Base-by-base conservation (phyloP, 1,139 yeast genomes). In the Yamadazyma friedrichii region DNA sequence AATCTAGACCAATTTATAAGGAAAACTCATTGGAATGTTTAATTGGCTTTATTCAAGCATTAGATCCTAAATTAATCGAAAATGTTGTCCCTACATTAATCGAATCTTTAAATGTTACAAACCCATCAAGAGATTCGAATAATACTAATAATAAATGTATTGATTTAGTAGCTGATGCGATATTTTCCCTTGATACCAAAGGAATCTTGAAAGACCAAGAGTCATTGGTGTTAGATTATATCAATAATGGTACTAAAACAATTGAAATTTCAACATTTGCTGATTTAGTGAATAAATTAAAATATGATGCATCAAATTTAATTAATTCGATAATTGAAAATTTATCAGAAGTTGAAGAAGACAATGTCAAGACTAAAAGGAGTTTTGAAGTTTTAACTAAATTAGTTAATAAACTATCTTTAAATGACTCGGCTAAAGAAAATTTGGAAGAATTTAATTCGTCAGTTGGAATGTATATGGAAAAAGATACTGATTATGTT, bases 401-500 rank as follows among this genome's bases (percentile, higher is more conserved):
- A 9, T 13, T 39, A 2, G 13, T 35, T 11, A 24, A 30, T 9
- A 25, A 11, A n/a, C 24, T 33, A 2, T 3, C 33, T 1, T 17
- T 41, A 9, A 9, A 30, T 9, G 26, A 29, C 2, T 36, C 33
- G 10, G 10, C 38, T 5, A 10, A 9, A 6, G 42, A 38, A n/a
- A 33, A 39, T 9, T 28, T 49, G 4, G 27, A 31, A 4, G 52
- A 46, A 26, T 41, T 46, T 25, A 38, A 24, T 9, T 12, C 39
- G 2, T 41, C 48, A 10, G 46, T 62, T 12, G 65, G 70, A 4
- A 47, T 58, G 9, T 65, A 54, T 42, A 48, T 67, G 31, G 47
- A 52, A 6, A 58, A 53, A 4, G 63, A 65, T 40, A 44, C 59
- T 6, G 58, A 57, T 1, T 49, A 47, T 8, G 66, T 70, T 0